Evolutionary conservation across 371 early-diverging fungal genomes (phyloP), one percentile per base, ranked within the genome.

Genomic region (Rhizopus stolonifer): DNA sequence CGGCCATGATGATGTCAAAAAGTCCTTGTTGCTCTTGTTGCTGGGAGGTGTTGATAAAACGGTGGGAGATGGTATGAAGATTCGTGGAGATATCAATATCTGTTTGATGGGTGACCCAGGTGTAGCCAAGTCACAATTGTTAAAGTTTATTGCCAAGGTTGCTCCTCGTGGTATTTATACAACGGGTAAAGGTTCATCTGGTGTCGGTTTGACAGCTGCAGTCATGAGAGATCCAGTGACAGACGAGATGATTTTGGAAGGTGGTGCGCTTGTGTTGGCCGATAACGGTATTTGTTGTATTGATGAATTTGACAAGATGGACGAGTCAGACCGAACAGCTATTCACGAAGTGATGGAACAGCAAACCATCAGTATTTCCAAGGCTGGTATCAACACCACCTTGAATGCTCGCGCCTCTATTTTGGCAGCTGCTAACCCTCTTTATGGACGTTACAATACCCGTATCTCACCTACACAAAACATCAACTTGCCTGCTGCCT

Each of bases 101-200:
- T 92, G 95, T 56, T 73, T 99, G 58, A 96, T 99, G 89, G 99
- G 99, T 63, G 96, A 98, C 75, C 99, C 99, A 51, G 98, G 98
- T 72, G 94, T 97, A 45, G 96, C 97, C 56, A 96, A 96, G 72
- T 91, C 91, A 2, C 96, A 96, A 66, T 69, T 96, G 50, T 65
- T 96, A 38, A 92, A 93, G 62, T 94, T 90, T 50, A 86, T 94
- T 55, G 76, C 86, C 67, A 88, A 91, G 65, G 87, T 88, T 4
- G 90, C 90, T 9, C 93, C 93, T 36, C 83, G 93, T 50, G 95
- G 92, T 52, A 88, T 95, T n/a, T 95, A 94, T 64, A 95, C 96
- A 13, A 90, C 92, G 4, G 96, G 96, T 61, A 85, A 88, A 53
- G 96, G 96, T 55, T 83, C 83, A 57, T 89, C 90, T n/a, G 95